Conservation (phyloP, 306 rosid genomes). For the Arachis hypogaea region DNA sequence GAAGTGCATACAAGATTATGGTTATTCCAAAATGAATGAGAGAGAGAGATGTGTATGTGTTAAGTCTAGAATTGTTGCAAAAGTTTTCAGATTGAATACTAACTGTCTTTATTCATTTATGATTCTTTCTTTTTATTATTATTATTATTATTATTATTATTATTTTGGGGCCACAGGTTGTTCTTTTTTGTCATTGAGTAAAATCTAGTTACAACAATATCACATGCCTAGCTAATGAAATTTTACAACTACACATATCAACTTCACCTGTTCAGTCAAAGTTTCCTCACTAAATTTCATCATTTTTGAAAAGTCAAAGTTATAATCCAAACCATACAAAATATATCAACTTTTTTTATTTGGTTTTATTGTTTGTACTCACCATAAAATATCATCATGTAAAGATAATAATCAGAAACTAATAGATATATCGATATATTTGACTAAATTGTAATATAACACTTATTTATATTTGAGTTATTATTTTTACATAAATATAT, state of each 20-base stretch:
- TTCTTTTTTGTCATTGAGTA: neutral
- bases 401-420: too few relatives aligned
- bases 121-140: neutral
- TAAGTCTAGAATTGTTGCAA: constrained; percentile 13
- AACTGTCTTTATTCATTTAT: constrained; percentile 34
- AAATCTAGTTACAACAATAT: constrained; percentile 4
- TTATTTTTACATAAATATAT: too few relatives aligned
- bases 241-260: constrained; percentile 1
- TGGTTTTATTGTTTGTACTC: too few relatives aligned
- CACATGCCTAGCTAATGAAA: constrained; percentile 30
- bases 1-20: neutral
- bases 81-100: neutral
- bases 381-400: too few relatives aligned
- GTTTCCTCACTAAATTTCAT: neutral
- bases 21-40: neutral
- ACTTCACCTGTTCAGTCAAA: constrained; percentile 17
- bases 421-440: too few relatives aligned
- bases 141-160: too few relatives aligned
- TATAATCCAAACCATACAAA: neutral
- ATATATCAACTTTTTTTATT: neutral
- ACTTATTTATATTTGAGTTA: too few relatives aligned
- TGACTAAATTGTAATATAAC: too few relatives aligned
- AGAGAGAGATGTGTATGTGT: neutral
- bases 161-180: neutral
- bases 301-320: neutral